A percentile compares a stretch with the other conserved stretches of the same genome.
Evolutionary conservation across 2,329 filamentous ascomycete genomes (phyloP).

Genomic region (Ophiocordyceps camponoti-leonardi): DNA sequence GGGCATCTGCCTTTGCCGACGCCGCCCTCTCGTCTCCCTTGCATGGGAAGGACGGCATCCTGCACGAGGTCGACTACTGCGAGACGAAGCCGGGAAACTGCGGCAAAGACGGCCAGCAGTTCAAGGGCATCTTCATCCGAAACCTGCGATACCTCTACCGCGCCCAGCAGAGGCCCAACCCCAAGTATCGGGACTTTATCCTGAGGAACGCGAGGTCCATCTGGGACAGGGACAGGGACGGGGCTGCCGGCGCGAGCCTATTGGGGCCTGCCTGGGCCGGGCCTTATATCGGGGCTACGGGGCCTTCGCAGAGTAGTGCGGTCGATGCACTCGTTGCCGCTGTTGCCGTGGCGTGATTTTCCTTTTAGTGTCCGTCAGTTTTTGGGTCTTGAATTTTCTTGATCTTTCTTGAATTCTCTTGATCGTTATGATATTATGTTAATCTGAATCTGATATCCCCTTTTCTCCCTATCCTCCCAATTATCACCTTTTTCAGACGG

Average conservation of each 20-base stretch:
- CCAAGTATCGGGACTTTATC: constrained; percentile 35
- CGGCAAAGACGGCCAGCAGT: constrained; percentile 38
- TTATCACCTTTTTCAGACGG: no score
- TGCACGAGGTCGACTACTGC: constrained; percentile 21
- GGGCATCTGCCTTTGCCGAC: constrained; percentile 30
- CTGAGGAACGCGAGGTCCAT: constrained; percentile 45
- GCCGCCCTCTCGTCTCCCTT: constrained; percentile 29
- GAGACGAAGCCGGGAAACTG: constrained; percentile 18
- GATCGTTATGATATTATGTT: no score
- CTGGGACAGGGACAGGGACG: constrained; percentile 42
- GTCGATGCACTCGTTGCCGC: constrained; percentile 52
- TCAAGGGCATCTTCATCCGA: constrained; percentile 55
- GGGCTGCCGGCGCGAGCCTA: constrained; percentile 22
- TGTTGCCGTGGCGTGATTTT: constrained; percentile 18
- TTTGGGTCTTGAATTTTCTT: no score
- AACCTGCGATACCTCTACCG: constrained; percentile 43
- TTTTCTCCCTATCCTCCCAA: no score
- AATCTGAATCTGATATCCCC: no score
- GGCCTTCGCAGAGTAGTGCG: constrained; percentile 45
- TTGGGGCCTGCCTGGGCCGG: constrained; percentile 51
- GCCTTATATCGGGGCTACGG: constrained; percentile 31
- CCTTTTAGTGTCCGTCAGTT: no score
- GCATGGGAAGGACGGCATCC: constrained; percentile 25
- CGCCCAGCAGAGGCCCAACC: constrained; percentile 22
- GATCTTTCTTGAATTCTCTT: no score